These are phyloP conservation scores for Marasmius fiardii DNA, from an alignment of 1,284 basidiomycete genomes.

Conservation along the genomic window DNA sequence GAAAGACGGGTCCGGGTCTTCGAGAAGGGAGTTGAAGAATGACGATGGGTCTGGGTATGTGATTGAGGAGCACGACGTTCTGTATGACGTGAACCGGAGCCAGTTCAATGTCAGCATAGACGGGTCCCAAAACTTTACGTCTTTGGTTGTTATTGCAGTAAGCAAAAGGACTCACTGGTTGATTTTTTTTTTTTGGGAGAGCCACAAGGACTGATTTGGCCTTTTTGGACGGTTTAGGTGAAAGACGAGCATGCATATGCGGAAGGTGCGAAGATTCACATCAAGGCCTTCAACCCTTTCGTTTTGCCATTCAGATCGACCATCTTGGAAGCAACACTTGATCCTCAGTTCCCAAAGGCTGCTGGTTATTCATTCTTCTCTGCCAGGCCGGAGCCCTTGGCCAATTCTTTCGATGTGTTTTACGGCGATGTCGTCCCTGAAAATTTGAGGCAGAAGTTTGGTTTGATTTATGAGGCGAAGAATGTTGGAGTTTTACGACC, in stretches of 20 bases:
- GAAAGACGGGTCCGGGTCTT: neutral
- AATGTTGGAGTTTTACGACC: neutral
- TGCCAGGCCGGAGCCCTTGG: neutral
- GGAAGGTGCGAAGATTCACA: neutral
- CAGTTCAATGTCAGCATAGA: neutral
- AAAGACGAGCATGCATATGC: neutral
- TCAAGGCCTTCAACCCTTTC: neutral
- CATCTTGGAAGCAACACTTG: neutral
- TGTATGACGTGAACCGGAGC: neutral
- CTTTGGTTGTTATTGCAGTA: neutral
- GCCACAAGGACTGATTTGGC: too few relatives aligned
- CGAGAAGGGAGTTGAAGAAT: neutral
- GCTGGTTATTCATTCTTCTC: neutral
- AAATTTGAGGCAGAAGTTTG: neutral
- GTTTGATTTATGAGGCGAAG: neutral
- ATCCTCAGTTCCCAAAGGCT: neutral
- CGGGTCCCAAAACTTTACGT: neutral
- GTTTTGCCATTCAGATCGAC: neutral
- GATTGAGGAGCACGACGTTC: neutral
- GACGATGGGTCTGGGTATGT: neutral
- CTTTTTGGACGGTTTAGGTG: too few relatives aligned
- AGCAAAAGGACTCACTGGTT: neutral
- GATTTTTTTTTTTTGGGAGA: too few relatives aligned
- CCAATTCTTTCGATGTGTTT: neutral
- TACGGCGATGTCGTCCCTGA: neutral